Evolutionary conservation across 106 monocot species (phyloP).

Genomic region (Allium fistulosum): DNA sequence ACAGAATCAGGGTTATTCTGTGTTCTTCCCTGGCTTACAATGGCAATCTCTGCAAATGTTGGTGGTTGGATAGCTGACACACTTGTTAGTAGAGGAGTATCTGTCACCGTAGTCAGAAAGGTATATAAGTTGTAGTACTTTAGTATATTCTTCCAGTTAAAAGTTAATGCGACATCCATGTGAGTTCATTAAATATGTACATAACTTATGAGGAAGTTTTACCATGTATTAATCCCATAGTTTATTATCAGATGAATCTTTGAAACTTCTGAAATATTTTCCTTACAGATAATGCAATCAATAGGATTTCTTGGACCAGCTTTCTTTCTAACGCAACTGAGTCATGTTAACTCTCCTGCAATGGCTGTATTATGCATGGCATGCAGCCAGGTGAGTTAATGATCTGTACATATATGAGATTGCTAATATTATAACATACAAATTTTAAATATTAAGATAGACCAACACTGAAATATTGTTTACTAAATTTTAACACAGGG

Average conservation of each 20-base stretch:
- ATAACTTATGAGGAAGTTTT: too few species aligned
- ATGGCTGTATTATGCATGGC: conserved; percentile 92
- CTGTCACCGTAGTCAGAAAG: conserved; percentile 79
- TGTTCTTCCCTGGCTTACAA: conserved; percentile 90
- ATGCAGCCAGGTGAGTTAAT: conserved; percentile 65
- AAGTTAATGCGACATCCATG: too few species aligned
- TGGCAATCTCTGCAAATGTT: conserved; percentile 88
- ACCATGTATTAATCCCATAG: too few species aligned
- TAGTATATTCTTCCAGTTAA: too few species aligned
- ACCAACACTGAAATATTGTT: too few species aligned
- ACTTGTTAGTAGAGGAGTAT: conserved; percentile 58
- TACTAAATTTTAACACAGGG: conserved; percentile 47
- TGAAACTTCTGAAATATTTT: not conserved
- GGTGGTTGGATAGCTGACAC: conserved; percentile 94
- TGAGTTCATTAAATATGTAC: too few species aligned
- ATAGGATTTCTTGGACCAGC: conserved; percentile 92
- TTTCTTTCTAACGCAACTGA: conserved; percentile 84
- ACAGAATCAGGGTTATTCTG: conserved; percentile 81
- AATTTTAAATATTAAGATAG: too few species aligned
- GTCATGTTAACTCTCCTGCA: conserved; percentile 64
- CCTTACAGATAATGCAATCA: conserved; percentile 80
- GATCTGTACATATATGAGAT: too few species aligned
- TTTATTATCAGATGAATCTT: too few species aligned
- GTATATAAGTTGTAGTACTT: conserved; percentile 18
- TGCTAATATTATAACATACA: too few species aligned